Evolutionary conservation across 306 rosid species (phyloP).

Genomic region (Castanea crenata): DNA sequence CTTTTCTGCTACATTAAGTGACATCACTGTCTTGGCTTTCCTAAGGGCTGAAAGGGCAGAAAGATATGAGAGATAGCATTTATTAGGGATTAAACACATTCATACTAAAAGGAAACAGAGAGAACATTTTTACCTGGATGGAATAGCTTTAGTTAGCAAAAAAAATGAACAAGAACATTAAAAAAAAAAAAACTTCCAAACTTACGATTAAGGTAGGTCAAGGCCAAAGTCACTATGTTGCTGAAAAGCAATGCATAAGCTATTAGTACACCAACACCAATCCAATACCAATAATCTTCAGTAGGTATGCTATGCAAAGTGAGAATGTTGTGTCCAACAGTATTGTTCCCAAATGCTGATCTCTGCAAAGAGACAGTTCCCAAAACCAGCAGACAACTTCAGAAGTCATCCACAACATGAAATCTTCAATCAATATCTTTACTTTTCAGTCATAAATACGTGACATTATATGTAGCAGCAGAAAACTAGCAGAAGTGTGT

Average conservation of each 20-base stretch:
- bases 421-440: constrained; percentile 3
- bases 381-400: constrained; percentile 14
- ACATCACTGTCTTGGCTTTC: constrained; percentile 54
- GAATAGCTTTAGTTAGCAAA: constrained; percentile 1
- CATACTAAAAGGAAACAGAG: background rate
- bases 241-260: constrained; percentile 58
- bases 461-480: background rate
- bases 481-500: constrained; percentile 11
- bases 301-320: constrained; percentile 48
- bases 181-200: constrained; percentile 10
- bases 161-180: background rate
- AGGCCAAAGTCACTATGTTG: constrained; percentile 58
- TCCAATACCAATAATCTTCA: constrained; percentile 73
- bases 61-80: constrained; percentile 2
- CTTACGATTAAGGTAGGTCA: constrained; percentile 81
- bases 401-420: background rate
- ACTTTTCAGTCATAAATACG: background rate
- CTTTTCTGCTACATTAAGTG: constrained; percentile 38
- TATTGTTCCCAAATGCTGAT: constrained; percentile 41
- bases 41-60: constrained; percentile 44
- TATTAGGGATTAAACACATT: background rate
- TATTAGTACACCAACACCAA: constrained; percentile 46
- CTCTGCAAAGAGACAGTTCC: constrained; percentile 39
- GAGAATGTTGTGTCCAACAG: constrained; percentile 66
- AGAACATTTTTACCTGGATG: background rate